Conservation (phyloP, 352 stramenopile species). For the Globisporangium spinosum region DNA sequence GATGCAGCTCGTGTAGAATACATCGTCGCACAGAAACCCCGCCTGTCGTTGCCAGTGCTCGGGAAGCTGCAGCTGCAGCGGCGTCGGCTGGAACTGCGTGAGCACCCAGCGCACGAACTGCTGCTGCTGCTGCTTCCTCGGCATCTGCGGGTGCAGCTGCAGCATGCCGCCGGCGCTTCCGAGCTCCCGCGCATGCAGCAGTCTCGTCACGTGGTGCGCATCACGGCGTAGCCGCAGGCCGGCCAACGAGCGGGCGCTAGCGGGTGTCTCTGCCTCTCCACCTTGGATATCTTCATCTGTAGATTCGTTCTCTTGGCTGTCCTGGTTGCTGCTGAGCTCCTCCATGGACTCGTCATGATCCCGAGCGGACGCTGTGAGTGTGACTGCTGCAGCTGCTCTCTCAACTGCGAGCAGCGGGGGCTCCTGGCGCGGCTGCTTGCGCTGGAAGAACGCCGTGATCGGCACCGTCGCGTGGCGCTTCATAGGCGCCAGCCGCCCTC, state of each 20-base stretch:
- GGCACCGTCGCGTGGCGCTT: slow-evolving; percentile 30
- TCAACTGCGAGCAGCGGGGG: slow-evolving; percentile 13
- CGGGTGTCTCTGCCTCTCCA: background rate
- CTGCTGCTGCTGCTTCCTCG: slow-evolving; percentile 34
- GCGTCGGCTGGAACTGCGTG: slow-evolving; percentile 39
- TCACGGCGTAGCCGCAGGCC: slow-evolving; percentile 13
- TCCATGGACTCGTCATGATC: slow-evolving; percentile 20
- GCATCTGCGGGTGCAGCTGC: slow-evolving; percentile 20
- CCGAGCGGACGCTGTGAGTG: background rate
- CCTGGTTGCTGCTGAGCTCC: slow-evolving; percentile 1
- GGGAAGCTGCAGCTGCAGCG: slow-evolving; percentile 39
- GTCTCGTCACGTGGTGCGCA: slow-evolving; percentile 26
- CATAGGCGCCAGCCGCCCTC: slow-evolving; percentile 7
- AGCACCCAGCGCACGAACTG: slow-evolving; percentile 55
- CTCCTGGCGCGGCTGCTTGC: slow-evolving; percentile 30
- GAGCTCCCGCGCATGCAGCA: slow-evolving; percentile 46
- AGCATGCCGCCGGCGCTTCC: slow-evolving; percentile 20
- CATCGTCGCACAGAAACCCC: slow-evolving; percentile 19
- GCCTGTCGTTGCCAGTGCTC: slow-evolving; percentile 43
- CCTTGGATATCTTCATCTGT: background rate
- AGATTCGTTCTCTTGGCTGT: background rate
- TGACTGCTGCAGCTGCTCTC: background rate
- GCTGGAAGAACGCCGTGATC: slow-evolving; percentile 72
- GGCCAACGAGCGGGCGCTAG: background rate
- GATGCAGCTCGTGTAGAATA: slow-evolving; percentile 62